A percentile compares a stretch with the other conserved stretches of the same genome.
Evolutionary conservation across 2,329 filamentous ascomycete species (phyloP).

Genomic region (Beauveria medogensis): DNA sequence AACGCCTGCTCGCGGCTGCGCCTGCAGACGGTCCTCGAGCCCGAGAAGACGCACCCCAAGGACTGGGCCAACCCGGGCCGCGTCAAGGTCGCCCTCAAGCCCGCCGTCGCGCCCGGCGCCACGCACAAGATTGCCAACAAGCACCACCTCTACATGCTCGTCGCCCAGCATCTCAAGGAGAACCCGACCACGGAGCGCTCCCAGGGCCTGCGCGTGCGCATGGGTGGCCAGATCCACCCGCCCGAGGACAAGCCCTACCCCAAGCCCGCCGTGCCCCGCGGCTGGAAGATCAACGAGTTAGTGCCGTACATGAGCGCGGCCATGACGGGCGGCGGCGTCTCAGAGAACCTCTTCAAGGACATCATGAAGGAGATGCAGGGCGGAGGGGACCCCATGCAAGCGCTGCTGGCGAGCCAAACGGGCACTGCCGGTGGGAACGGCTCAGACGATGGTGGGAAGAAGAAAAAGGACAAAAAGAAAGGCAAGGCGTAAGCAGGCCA

Average conservation of each 20-base stretch:
- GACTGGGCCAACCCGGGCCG: constrained; percentile 97
- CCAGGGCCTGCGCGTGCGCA: constrained; percentile 60
- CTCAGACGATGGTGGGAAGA: constrained; percentile 20
- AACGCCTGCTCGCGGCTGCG: constrained; percentile 71
- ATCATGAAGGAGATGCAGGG: constrained; percentile 89
- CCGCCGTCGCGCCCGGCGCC: constrained; percentile 21
- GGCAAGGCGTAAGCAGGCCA: constrained; percentile 25
- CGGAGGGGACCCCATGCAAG: constrained; percentile 38
- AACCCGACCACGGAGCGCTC: constrained; percentile 68
- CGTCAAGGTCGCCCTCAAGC: constrained; percentile 69
- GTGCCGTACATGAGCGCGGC: constrained; percentile 83
- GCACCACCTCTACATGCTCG: constrained; percentile 77
- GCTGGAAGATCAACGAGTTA: constrained; percentile 83
- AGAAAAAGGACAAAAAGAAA: constrained; percentile 46
- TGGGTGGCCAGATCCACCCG: constrained; percentile 61
- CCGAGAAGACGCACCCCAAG: constrained; percentile 85
- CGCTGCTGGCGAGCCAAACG: constrained; percentile 31
- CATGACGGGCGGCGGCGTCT: constrained; percentile 85
- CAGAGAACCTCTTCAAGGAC: constrained; percentile 89
- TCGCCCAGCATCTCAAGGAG: constrained; percentile 65
- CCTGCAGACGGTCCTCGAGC: constrained; percentile 73
- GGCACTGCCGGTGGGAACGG: constrained; percentile 20
- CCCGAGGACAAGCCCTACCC: constrained; percentile 61
- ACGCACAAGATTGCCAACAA: constrained; percentile 56
- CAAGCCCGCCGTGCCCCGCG: constrained; percentile 66